These are phyloP conservation scores for Vitis hybrid DNA, from an alignment of 177 flowering plant species.

Conservation along the genomic window DNA sequence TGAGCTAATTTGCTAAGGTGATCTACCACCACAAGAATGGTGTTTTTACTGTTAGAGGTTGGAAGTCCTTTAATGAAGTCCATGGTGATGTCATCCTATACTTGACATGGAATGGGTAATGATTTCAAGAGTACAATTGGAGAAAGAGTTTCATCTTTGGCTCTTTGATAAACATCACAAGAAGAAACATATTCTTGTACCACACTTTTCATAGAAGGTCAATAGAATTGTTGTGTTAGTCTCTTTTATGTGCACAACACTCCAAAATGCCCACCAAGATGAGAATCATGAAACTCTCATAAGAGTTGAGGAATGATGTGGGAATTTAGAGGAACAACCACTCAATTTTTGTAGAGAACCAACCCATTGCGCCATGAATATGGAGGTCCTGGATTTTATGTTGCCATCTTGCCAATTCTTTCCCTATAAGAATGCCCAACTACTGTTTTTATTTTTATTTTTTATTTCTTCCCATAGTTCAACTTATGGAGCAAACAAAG, in stretches of 20 bases:
- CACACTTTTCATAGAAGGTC: background rate
- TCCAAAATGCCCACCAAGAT: slow-evolving; percentile 1
- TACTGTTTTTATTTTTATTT: no score
- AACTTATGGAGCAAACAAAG: no score
- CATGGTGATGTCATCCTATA: background rate
- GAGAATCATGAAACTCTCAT: no score
- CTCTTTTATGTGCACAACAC: background rate
- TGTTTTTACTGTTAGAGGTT: background rate
- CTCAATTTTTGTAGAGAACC: no score
- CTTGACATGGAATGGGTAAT: background rate
- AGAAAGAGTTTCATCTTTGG: background rate
- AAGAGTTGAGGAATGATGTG: no score
- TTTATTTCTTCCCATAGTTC: no score
- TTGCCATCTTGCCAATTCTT: no score
- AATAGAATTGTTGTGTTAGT: background rate
- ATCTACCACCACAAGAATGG: slow-evolving; percentile 10
- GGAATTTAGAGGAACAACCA: no score
- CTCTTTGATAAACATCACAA: background rate
- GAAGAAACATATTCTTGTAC: background rate
- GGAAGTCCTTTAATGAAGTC: slow-evolving; percentile 5
- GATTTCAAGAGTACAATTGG: background rate
- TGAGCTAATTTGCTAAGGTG: slow-evolving; percentile 5
- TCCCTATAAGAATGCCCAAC: no score
- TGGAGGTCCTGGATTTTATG: no score
- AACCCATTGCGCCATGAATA: no score